A percentile compares a stretch with the other conserved stretches of the same genome.
Conservation (phyloP, 2,329 filamentous ascomycete species). For the Coniella lustricola region DNA sequence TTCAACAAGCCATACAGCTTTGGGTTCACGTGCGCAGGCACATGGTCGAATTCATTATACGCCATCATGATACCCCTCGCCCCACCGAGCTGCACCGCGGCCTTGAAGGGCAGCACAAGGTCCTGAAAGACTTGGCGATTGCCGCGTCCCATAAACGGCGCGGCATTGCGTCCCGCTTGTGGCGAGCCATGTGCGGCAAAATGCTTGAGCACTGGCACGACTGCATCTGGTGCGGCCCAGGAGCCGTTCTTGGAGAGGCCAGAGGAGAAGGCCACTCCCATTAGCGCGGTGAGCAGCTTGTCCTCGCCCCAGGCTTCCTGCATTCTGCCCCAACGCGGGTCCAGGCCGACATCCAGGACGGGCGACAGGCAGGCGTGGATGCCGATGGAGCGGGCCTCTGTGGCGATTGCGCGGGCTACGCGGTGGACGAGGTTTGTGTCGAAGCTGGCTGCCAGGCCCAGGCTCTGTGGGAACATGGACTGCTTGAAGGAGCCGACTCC, state of each 20-base stretch:
- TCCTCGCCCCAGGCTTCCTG: constrained; percentile 42
- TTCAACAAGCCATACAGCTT: constrained; percentile 31
- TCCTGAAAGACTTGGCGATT: constrained; percentile 35
- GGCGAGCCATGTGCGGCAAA: constrained; percentile 38
- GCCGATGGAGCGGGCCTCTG: constrained; percentile 36
- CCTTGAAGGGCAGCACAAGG: constrained; percentile 36
- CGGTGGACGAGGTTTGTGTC: constrained; percentile 34
- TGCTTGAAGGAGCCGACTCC: constrained; percentile 38
- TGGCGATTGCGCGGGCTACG: constrained; percentile 34
- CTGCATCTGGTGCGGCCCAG: constrained; percentile 34
- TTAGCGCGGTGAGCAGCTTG: constrained; percentile 35
- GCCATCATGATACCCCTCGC: constrained; percentile 38
- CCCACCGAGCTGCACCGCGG: constrained; percentile 34
- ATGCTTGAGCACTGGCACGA: constrained; percentile 38
- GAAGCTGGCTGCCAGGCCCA: constrained; percentile 35
- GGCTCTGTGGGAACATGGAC: constrained; percentile 36
- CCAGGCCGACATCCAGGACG: constrained; percentile 36
- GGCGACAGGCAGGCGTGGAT: constrained; percentile 37
- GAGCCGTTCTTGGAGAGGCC: constrained; percentile 37
- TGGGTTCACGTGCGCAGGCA: constrained; percentile 33
- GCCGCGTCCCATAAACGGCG: constrained; percentile 36
- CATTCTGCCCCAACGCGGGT: constrained; percentile 37
- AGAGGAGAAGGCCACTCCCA: constrained; percentile 37
- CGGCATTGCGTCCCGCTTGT: constrained; percentile 35
- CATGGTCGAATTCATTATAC: constrained; percentile 35